Evolutionary conservation across 768 basidiomycete genomes (phyloP), one percentile per base, ranked within the genome.

Genomic region (Lactifluus pinguis): DNA sequence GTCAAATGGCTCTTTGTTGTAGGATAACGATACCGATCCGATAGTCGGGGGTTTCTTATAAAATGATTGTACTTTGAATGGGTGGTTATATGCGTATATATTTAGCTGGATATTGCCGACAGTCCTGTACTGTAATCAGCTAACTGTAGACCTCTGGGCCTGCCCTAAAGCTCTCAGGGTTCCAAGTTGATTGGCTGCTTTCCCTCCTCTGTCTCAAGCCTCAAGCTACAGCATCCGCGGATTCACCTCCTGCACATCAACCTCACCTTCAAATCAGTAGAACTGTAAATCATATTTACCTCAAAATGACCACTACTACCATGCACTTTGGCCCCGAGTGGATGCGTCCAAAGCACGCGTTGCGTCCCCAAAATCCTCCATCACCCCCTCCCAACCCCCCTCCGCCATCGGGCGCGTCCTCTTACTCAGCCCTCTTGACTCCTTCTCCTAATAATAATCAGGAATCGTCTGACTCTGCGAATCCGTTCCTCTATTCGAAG

Each of bases 281-380:
- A 34, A 34, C 38, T 32, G 21, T 29, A 57, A 39, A 55, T 3
- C 38, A 57, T 11, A 17, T 54, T 30, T 53, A 15, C 34, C 17
- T 54, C 69, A 76, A 74, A 76, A 80, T 80, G 79, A 71, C 79
- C 49, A 70, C 87, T 64, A 78, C 80, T 30, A 85, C 88, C 11
- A 87, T 92, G 83, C 90, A 92, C 72, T 92, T 92, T 78, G 90
- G 89, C 69, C 90, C 90, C 50, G 90, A 92, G 75, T 92, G 90
- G 90, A 92, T 92, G 90, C 84, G 90, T 68, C 81, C 84, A 66
- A 91, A 91, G 76, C 82, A 81, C 63, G 81, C 83, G 59, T 72
- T 79, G 49, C 72, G 79, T 49, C 67, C 69, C 79, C 63, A 83
- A 79, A 80, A 82, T 53, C 79, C 87, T 15, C 79, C 87, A 2